Evolutionary conservation across 345 rosid species (phyloP).

Genomic region (Microcos paniculata): DNA sequence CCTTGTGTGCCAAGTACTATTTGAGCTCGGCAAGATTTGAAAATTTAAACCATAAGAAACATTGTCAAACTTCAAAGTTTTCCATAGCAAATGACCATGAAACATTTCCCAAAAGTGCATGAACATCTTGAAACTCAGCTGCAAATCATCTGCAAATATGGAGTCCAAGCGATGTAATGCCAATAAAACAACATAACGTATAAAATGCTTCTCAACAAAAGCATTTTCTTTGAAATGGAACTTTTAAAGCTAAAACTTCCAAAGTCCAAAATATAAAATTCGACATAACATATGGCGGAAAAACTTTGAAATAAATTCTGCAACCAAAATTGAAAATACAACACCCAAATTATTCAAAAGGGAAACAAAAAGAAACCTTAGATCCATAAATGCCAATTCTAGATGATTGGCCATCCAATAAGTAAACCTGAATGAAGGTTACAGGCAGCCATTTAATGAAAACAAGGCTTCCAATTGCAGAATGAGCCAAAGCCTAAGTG

Average conservation of each 20-base stretch:
- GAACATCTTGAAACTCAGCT: slow-evolving; percentile 50
- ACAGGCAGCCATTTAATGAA: neutral
- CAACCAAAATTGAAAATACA: neutral
- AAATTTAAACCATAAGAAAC: slow-evolving; percentile 17
- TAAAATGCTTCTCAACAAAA: slow-evolving; percentile 7
- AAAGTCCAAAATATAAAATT: neutral
- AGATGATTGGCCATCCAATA: neutral
- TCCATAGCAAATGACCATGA: slow-evolving; percentile 17
- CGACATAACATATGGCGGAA: slow-evolving; percentile 1
- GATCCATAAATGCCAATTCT: neutral
- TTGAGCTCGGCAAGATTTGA: slow-evolving; percentile 16
- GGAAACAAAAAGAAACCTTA: neutral
- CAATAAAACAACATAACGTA: slow-evolving; percentile 25
- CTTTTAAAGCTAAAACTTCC: neutral
- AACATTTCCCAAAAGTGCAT: slow-evolving; percentile 33
- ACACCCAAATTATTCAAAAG: neutral
- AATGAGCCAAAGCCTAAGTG: neutral
- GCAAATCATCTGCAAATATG: slow-evolving; percentile 60
- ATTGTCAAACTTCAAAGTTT: slow-evolving; percentile 23
- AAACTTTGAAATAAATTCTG: neutral
- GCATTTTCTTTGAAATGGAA: neutral
- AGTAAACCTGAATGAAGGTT: neutral
- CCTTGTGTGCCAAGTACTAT: slow-evolving; percentile 1
- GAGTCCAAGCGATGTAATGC: slow-evolving; percentile 36
- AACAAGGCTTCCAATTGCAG: neutral